Conservation (phyloP, 257 asterid genomes). For the Solanum chilense region DNA sequence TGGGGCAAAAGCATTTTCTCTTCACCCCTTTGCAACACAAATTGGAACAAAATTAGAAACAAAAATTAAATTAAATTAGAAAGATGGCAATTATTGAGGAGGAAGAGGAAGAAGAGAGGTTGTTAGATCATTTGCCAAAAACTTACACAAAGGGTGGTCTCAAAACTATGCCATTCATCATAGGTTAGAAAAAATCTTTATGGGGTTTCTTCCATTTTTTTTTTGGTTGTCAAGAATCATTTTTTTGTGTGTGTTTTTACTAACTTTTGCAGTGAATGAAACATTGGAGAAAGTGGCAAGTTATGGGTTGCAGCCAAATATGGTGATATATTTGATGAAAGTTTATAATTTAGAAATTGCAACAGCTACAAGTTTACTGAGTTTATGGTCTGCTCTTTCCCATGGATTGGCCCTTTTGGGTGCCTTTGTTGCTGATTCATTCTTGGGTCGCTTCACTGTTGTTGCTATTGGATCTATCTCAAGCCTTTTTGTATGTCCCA, state of each 20-base stretch:
- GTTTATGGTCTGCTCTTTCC: neutral
- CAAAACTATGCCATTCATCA: neutral
- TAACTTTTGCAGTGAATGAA: neutral
- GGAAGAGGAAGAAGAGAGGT: neutral
- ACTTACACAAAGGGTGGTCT: neutral
- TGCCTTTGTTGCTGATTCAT: neutral
- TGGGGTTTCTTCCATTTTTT: neutral
- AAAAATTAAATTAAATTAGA: no score
- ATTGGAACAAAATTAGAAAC: neutral
- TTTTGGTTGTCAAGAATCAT: neutral
- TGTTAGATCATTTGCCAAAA: neutral
- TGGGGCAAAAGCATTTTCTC: neutral
- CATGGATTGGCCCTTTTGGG: constrained; percentile 1
- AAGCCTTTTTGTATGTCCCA: neutral
- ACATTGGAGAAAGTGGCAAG: neutral
- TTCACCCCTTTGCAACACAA: neutral
- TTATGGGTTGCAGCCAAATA: neutral
- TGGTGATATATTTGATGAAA: neutral
- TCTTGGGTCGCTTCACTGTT: neutral
- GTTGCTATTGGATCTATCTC: neutral
- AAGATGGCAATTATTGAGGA: neutral
- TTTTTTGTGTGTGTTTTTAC: neutral
- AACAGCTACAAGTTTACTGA: neutral
- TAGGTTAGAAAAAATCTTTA: neutral
- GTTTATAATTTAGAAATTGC: neutral